Base-by-base conservation (phyloP, 495 filamentous ascomycete species). In the Hyaloscypha hepaticicola region DNA sequence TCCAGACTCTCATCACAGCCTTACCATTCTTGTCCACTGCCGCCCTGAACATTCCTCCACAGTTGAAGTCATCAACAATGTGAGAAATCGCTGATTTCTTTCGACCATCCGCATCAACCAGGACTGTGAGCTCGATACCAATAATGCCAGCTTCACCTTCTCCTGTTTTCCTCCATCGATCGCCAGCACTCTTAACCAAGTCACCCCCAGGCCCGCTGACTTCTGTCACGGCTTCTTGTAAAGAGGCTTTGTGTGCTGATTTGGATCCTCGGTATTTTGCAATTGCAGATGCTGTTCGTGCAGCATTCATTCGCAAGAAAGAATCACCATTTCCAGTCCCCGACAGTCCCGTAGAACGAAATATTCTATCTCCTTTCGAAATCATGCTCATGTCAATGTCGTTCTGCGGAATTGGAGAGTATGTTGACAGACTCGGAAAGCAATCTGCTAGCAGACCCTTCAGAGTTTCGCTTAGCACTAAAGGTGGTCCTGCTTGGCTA, bases 281-380 rank as follows among this genome's bases (percentile, higher is more conserved):
- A 61, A 94, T 89, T 0, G 92, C 85, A 14, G 85, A 88, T 3
- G 87, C 85, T 8, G 90, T 92, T 5, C 89, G 83, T 4, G 81
- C 85, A 2, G 92, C 92, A n/a, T 81, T 81, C 22, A 52, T 58
- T 1, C 91, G 86, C 2, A 96, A 82, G 72, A 96, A 97, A 0
- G 91, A 91, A 71, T 97, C 93, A 0, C 93, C 93, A 66, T 96
- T 96, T 4, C 93, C 93, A 0, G 93, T 96, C 1, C 92, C 92
- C 0, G 91, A 95, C 33, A 95, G 77, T 8, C 85, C 93, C 6
- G 93, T 79, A 0, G 87, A 86, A 21, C 85, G 72, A 5, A 77
- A 83, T 5, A 69, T 52, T 53, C 52, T 53, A 51, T 67, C 58
- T 9, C 64, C 58, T 29, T 62, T 65, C 11, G 55, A 29, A 8